Evolutionary conservation across 495 filamentous ascomycete species (phyloP).

Genomic region (Xylaria venustula): DNA sequence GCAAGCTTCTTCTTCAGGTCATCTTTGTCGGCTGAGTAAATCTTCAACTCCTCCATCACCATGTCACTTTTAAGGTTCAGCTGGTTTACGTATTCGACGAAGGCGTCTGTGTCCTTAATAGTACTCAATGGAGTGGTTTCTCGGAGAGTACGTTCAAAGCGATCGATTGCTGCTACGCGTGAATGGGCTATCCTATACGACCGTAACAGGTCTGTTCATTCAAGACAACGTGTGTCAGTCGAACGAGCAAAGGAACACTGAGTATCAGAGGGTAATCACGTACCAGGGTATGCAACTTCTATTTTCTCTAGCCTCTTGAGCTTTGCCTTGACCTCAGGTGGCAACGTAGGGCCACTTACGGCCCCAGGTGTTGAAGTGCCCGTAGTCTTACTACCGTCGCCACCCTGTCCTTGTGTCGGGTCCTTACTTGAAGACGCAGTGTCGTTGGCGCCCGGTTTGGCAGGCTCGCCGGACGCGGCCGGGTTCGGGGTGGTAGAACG

Average conservation of each 20-base stretch:
- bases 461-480: constrained; percentile 20
- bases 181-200: constrained; percentile 90
- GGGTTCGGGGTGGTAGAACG: constrained; percentile 54
- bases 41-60: constrained; percentile 88
- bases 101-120: constrained; percentile 77
- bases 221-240: neutral
- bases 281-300: constrained; percentile 84
- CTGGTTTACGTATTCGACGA: constrained; percentile 94
- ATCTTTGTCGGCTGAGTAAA: constrained; percentile 79
- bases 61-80: constrained; percentile 82
- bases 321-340: constrained; percentile 68
- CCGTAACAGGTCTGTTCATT: constrained; percentile 81
- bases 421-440: constrained; percentile 26
- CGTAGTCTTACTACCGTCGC: constrained; percentile 21
- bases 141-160: constrained; percentile 84
- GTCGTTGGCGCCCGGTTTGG: constrained; percentile 27
- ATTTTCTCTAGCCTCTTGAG: constrained; percentile 79
- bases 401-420: constrained; percentile 29
- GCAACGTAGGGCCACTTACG: constrained; percentile 39
- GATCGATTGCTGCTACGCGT: constrained; percentile 79
- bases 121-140: constrained; percentile 89
- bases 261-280: constrained; percentile 10
- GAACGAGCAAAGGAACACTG: neutral
- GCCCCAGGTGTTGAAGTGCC: constrained; percentile 13
- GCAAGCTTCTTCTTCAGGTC: constrained; percentile 72